Base-by-base conservation (phyloP, 2,329 filamentous ascomycete species). In the Apiospora malaysiana region DNA sequence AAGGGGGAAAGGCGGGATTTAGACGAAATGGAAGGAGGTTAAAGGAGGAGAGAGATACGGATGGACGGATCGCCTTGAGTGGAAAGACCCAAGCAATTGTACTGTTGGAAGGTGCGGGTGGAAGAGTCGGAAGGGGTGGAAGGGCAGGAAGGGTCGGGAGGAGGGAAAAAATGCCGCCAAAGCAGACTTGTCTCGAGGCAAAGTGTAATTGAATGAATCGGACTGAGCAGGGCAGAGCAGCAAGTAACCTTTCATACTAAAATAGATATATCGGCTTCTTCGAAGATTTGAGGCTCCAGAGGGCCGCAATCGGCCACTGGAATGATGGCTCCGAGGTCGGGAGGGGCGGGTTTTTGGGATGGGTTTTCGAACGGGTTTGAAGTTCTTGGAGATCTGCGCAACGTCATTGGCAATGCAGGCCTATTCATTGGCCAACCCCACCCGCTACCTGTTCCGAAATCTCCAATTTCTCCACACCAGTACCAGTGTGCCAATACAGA, bases 401-500 rank as follows among this genome's bases (percentile, higher is more conserved):
- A 63, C 27, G 56, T 40, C 56, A 63, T 63, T 63, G 56, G 56
- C 56, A 63, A 63, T 63, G 56, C 32, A 63, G 32, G 21, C 32
- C 27, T 14, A 14, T 32, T 32, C 21, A 63, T 63, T 63, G 56
- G 56, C 56, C 56, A 63, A 63, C 56, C 27, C 32, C 56, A 40
- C 32, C 32, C 56, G 32, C 56, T 63, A 32, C 27, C 8, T 37
- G 8, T 37, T 63, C 56, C 56, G 56, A 40, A 47, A 63, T 23
- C 32, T 63, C 56, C 56, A 63, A 40, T 23, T 63, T 63, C 56
- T 63, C 56, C 56, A 63, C n/a, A n/a, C n/a, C n/a, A n/a, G n/a
- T n/a, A n/a, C n/a, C n/a, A n/a, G n/a, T n/a, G n/a, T n/a, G n/a
- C n/a, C n/a, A n/a, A n/a, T n/a, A n/a, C n/a, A n/a, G n/a, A n/a